phyloP scores from a whole-genome alignment of 208 protist species.

The Hexamita inflata region DNA sequence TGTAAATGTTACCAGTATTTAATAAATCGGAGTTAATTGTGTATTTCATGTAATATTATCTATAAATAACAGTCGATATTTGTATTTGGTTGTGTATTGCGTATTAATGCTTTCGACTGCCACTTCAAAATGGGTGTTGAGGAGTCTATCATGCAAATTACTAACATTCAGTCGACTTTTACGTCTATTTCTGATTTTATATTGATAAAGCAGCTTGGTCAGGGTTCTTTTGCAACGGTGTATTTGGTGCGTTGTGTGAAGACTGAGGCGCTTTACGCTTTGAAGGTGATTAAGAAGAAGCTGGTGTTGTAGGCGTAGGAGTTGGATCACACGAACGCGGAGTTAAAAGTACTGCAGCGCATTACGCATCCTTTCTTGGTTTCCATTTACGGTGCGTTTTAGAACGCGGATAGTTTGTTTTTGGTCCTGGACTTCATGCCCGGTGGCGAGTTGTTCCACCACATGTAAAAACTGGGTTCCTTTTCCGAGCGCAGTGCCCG shows the following conservation, averaged over 20 bases:
- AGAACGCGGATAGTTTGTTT: slow-evolving; percentile 47
- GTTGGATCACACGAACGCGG: slow-evolving; percentile 45
- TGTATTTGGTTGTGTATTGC: too few species aligned
- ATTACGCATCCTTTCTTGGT: slow-evolving; percentile 51
- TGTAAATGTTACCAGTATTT: too few species aligned
- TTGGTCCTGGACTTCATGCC: slow-evolving; percentile 56
- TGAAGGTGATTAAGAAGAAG: slow-evolving; percentile 50
- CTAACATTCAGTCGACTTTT: too few species aligned
- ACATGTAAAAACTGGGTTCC: slow-evolving; percentile 36
- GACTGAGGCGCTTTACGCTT: slow-evolving; percentile 34
- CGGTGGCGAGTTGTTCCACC: slow-evolving; percentile 55
- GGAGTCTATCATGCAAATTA: too few species aligned
- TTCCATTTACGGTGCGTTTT: slow-evolving; percentile 46
- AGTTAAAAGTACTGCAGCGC: slow-evolving; percentile 40
- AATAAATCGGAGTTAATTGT: too few species aligned
- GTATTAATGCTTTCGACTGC: too few species aligned
- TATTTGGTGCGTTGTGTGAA: background rate
- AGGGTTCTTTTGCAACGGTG: slow-evolving; percentile 26
- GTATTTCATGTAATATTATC: too few species aligned
- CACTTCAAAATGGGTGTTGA: too few species aligned
- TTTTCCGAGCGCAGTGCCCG: slow-evolving; percentile 34
- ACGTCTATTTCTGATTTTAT: background rate
- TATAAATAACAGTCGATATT: too few species aligned
- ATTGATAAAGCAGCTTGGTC: background rate
- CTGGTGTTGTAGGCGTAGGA: slow-evolving; percentile 44